Evolutionary conservation across 352 stramenopile species (phyloP), one percentile per base, ranked within the genome.

Genomic region (Plasmopara viticola): DNA sequence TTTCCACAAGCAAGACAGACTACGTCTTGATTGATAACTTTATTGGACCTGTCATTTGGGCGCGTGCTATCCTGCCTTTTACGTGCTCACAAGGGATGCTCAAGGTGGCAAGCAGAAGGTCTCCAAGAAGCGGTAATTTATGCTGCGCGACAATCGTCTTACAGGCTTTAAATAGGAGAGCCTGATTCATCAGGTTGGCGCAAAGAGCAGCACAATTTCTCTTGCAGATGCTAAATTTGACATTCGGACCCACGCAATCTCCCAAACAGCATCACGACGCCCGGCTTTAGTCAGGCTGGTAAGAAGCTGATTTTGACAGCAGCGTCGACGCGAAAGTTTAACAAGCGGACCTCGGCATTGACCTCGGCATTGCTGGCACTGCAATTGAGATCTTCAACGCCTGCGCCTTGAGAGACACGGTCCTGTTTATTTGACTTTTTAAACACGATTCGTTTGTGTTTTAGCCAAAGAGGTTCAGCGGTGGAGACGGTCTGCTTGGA

Each of bases 81-180:
- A 93, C 82, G 51, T 87, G 81, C 71, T 90, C 82, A 34, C 82
- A 93, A 51, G 82, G 82, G 0, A 58, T 82, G 43, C 67, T 93
- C 28, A 93, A 93, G 53, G 82, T 93, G 25, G 78, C 81, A n/a
- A 84, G 74, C 56, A 88, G 73, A 51, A 72, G 76, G 82, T 77
- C 28, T 86, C 82, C 20, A 93, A 93, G 73, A 90, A 90, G 53
- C 79, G 82, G 34, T 93, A 87, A 66, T 93, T 93, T 47, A 66
- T 88, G 45, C 64, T 88, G 44, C 75, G 78, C 14, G 74, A 74
- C 60, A 70, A 74, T 43, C 55, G 64, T 14, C 63, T 88, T 28
- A 85, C 73, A 9, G 74, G 76, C 20, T 88, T 81, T 67, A 88
- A 88, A 66, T 85, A 85, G 49, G 78, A 88, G 62, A 79, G 60